These are phyloP conservation scores for Elongisporangium anandrum DNA, from an alignment of 352 stramenopile genomes.

Conservation along the genomic window DNA sequence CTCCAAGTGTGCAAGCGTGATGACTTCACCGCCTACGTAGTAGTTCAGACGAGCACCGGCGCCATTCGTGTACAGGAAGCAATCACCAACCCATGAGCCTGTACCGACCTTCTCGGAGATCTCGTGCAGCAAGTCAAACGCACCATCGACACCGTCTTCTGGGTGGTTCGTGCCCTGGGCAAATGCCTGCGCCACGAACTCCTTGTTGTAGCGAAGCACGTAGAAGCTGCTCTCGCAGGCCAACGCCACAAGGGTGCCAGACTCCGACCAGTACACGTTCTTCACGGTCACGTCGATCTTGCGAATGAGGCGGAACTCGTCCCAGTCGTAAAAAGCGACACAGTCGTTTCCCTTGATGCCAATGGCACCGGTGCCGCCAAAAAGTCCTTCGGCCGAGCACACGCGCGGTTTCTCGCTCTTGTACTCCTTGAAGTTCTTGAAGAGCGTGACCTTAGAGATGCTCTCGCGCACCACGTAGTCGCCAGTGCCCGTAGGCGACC, in stretches of 20 bases:
- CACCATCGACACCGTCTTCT: constrained; percentile 96
- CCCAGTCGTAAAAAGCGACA: constrained; percentile 99
- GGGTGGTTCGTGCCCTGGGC: constrained; percentile 78
- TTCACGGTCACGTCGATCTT: constrained; percentile 98
- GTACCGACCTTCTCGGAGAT: constrained; percentile 95
- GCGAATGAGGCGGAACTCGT: constrained; percentile 95
- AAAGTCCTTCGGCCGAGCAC: constrained; percentile 93
- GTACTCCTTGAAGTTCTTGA: constrained; percentile 99
- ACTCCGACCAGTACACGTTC: constrained; percentile 98
- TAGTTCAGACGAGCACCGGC: constrained; percentile 94
- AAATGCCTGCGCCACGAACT: constrained; percentile 86
- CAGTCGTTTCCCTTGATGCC: constrained; percentile 95
- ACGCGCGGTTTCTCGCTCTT: constrained; percentile 93
- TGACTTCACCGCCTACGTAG: constrained; percentile 99
- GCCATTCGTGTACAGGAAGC: constrained; percentile 98
- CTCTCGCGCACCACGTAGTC: constrained; percentile 99
- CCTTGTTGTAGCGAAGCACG: constrained; percentile 94
- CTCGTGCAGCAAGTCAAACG: constrained; percentile 98
- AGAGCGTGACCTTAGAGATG: constrained; percentile 95
- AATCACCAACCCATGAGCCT: constrained; percentile 99
- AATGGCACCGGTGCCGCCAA: constrained; percentile 92
- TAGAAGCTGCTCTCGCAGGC: constrained; percentile 95
- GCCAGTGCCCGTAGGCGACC: constrained; percentile 94
- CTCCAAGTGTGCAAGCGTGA: constrained; percentile 96
- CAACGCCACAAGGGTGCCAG: constrained; percentile 94